A percentile compares a stretch with the other conserved stretches of the same genome.
phyloP scores from a whole-genome alignment of 345 rosid genomes.

The Citrus reticulata region DNA sequence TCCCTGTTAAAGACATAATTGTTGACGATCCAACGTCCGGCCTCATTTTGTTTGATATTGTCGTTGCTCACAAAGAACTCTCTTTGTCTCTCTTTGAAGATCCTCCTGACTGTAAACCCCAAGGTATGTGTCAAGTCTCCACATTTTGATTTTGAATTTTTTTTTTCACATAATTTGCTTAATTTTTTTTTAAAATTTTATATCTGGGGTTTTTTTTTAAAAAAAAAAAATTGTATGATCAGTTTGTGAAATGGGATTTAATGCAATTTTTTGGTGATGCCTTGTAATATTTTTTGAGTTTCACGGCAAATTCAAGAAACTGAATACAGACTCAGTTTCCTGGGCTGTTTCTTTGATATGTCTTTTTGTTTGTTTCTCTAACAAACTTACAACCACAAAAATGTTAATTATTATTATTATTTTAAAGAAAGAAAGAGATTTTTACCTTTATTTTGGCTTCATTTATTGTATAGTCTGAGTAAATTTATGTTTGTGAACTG shows the following conservation, averaged over 20 bases:
- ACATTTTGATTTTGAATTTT: neutral
- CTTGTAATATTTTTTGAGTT: neutral
- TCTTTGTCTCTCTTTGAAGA: conserved; percentile 82
- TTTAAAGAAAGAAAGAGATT: neutral
- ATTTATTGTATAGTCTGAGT: neutral
- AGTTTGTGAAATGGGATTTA: neutral
- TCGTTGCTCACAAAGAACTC: conserved; percentile 77
- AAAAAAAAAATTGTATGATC: neutral
- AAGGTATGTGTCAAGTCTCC: conserved; percentile 29
- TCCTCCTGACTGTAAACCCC: conserved; percentile 72
- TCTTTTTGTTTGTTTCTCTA: neutral
- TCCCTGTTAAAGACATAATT: conserved; percentile 73
- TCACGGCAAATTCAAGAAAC: neutral
- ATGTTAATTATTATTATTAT: neutral
- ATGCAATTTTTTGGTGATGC: neutral
- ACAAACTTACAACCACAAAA: neutral
- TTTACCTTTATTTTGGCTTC: neutral
- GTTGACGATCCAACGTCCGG: conserved; percentile 81
- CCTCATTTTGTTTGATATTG: conserved; percentile 84
- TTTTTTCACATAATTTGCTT: neutral
- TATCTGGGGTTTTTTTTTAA: neutral
- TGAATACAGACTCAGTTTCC: neutral
- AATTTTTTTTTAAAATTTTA: neutral
- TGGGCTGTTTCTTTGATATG: no score
- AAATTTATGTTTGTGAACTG: neutral